Evolutionary conservation across 495 filamentous ascomycete genomes (phyloP).

Genomic region (Hypoxylon subgilvum): DNA sequence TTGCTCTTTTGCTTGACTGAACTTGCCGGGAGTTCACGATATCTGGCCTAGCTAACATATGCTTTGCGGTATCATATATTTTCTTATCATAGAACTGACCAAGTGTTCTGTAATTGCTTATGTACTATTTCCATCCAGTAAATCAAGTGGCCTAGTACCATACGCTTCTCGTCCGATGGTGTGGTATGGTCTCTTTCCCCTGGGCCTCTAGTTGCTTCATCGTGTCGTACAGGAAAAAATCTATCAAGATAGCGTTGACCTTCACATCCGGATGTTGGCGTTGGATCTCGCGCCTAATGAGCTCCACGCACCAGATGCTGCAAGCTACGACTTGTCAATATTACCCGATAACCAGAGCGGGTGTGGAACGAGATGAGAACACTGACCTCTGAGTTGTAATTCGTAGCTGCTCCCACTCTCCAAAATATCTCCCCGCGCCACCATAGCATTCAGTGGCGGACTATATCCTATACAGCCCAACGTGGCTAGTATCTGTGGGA

Average conservation of each 20-base stretch:
- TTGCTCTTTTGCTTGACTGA: slow-evolving; percentile 15
- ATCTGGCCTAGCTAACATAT: neutral
- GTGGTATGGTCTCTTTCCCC: slow-evolving; percentile 70
- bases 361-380: neutral
- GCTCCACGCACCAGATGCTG: slow-evolving; percentile 92
- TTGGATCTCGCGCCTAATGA: slow-evolving; percentile 83
- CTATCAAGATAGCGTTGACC: slow-evolving; percentile 90
- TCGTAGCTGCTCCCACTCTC: slow-evolving; percentile 80
- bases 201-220: slow-evolving; percentile 79
- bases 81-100: too few relatives aligned
- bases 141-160: slow-evolving; percentile 72
- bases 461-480: slow-evolving; percentile 84
- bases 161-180: slow-evolving; percentile 91
- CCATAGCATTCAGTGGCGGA: slow-evolving; percentile 73
- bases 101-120: neutral
- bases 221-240: slow-evolving; percentile 95
- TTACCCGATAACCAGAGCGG: neutral
- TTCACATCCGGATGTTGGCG: slow-evolving; percentile 68
- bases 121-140: slow-evolving; percentile 3
- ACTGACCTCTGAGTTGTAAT: slow-evolving; percentile 78
- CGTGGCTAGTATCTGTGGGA: slow-evolving; percentile 89
- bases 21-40: slow-evolving; percentile 4
- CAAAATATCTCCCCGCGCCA: slow-evolving; percentile 66
- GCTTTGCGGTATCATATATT: slow-evolving; percentile 2
- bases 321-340: slow-evolving; percentile 55